phyloP scores from a whole-genome alignment of 345 rosid species.

The Streptanthus diversifolius region DNA sequence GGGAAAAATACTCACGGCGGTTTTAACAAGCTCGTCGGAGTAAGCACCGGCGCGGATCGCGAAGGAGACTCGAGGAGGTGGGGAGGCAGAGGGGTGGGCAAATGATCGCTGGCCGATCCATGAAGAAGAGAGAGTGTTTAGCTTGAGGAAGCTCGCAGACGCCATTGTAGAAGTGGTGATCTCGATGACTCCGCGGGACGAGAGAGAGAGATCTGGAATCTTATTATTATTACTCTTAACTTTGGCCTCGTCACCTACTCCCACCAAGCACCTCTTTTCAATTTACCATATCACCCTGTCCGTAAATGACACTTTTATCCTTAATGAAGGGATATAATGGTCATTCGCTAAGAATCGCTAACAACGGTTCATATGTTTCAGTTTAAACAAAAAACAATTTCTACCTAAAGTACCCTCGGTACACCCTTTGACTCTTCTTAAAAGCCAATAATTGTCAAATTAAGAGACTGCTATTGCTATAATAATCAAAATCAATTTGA shows the following conservation, averaged over 20 bases:
- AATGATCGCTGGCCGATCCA: slow-evolving; percentile 69
- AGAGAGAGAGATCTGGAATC: background rate
- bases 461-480: background rate
- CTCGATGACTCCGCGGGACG: slow-evolving; percentile 47
- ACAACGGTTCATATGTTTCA: no score
- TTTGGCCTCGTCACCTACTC: slow-evolving; percentile 19
- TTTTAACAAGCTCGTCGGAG: slow-evolving; percentile 85
- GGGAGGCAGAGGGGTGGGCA: slow-evolving; percentile 39
- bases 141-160: slow-evolving; percentile 68
- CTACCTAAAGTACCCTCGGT: slow-evolving; percentile 5
- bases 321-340: background rate
- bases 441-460: background rate
- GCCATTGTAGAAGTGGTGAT: slow-evolving; percentile 51
- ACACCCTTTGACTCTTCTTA: slow-evolving; percentile 13
- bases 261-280: background rate
- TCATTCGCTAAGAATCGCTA: no score
- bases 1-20: slow-evolving; percentile 57
- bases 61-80: slow-evolving; percentile 58
- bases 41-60: slow-evolving; percentile 75
- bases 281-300: background rate
- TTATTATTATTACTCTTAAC: background rate
- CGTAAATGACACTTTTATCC: background rate
- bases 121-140: slow-evolving; percentile 56
- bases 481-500: background rate
- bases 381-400: no score